Evolutionary conservation across 768 basidiomycete species (phyloP).

Genomic region (Podaxis mareebaensis): DNA sequence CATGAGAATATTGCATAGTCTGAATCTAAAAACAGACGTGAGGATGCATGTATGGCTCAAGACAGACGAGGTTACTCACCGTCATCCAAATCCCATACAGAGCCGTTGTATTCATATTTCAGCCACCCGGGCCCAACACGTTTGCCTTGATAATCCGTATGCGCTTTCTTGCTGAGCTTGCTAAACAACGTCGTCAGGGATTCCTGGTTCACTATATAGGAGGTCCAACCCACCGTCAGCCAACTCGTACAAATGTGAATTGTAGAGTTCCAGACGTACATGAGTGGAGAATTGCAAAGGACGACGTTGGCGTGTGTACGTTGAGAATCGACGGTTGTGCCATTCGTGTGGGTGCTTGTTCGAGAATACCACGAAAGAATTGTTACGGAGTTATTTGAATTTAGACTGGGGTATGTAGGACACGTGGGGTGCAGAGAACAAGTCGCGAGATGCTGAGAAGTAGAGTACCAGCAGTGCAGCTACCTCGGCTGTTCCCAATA

Average conservation of each 20-base stretch:
- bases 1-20: constrained; percentile 88
- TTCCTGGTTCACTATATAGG: constrained; percentile 63
- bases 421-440: not conserved
- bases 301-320: constrained; percentile 75
- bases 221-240: constrained; percentile 4
- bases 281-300: constrained; percentile 76
- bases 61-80: constrained; percentile 43
- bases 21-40: constrained; percentile 48
- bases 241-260: constrained; percentile 15
- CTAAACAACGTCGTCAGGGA: constrained; percentile 63
- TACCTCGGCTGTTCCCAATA: not conserved
- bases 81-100: constrained; percentile 88
- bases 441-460: not conserved
- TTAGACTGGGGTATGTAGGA: not conserved
- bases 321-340: constrained; percentile 53
- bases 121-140: constrained; percentile 79
- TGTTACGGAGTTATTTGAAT: not conserved
- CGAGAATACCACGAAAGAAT: not conserved
- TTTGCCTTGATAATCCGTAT: constrained; percentile 56
- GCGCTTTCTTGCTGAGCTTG: constrained; percentile 68
- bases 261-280: constrained; percentile 43
- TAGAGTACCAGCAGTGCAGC: not conserved
- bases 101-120: constrained; percentile 81
- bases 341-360: not conserved
- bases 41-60: not conserved